A percentile compares a stretch with the other conserved stretches of the same genome.
Evolutionary conservation across 2,329 filamentous ascomycete genomes (phyloP).

Genomic region (Pyrenophora tritici-repentis): DNA sequence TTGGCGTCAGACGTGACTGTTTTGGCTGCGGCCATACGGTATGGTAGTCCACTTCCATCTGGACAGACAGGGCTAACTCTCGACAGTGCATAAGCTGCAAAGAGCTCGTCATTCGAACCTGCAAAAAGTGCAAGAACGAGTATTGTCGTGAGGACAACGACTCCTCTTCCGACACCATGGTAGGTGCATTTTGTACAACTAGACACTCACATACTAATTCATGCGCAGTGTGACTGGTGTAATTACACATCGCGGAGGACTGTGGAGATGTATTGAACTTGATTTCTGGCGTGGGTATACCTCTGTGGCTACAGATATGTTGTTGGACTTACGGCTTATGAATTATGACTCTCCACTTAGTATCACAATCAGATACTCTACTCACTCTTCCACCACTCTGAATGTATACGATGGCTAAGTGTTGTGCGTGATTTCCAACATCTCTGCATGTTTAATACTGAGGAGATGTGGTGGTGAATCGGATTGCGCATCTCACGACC

Average conservation of each 20-base stretch:
- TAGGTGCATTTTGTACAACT: conserved; percentile 25
- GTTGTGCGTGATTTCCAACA: conserved; percentile 1
- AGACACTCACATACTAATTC: conserved; percentile 4
- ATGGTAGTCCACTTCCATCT: conserved; percentile 10
- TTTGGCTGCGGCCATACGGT: conserved; percentile 87
- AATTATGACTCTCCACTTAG: conserved; percentile 17
- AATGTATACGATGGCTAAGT: neutral
- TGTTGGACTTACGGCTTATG: neutral
- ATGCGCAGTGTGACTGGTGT: conserved; percentile 48
- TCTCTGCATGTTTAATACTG: neutral
- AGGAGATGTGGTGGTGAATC: neutral
- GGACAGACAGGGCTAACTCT: conserved; percentile 6
- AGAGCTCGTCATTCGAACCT: conserved; percentile 70
- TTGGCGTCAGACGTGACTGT: conserved; percentile 70
- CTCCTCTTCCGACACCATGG: conserved; percentile 69
- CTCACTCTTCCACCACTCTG: conserved; percentile 1
- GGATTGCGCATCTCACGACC: no score
- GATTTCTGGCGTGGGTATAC: neutral
- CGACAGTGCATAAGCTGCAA: conserved; percentile 76
- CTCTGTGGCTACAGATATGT: neutral
- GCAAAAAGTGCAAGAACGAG: conserved; percentile 73
- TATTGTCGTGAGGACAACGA: conserved; percentile 87
- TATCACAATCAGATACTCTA: conserved; percentile 24
- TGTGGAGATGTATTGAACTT: conserved; percentile 41
- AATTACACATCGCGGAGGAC: conserved; percentile 45